Percentiles rank a stretch among this genome's conserved stretches.
Evolutionary conservation across 2,329 filamentous ascomycete genomes (phyloP).

Genomic region (Aspergillus tanneri): DNA sequence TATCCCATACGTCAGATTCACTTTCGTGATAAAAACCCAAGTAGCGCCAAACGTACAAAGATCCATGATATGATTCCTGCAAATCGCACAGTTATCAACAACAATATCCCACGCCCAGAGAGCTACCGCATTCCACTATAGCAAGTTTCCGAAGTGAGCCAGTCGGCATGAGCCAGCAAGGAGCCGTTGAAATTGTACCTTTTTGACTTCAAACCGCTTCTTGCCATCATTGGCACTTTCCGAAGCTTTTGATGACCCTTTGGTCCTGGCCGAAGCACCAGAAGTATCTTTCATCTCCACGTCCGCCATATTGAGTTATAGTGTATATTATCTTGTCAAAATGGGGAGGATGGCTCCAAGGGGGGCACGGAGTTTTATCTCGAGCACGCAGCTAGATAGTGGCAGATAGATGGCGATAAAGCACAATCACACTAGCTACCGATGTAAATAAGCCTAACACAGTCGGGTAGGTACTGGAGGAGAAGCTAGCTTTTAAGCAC

Average conservation of each 20-base stretch:
- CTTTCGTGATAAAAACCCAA: background rate
- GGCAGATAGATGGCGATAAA: too few relatives aligned
- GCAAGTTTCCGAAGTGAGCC: slow-evolving; percentile 15
- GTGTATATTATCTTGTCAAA: background rate
- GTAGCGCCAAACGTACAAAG: slow-evolving; percentile 64
- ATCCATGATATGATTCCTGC: slow-evolving; percentile 99
- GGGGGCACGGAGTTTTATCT: too few relatives aligned
- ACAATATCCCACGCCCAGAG: slow-evolving; percentile 99
- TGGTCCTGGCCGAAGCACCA: slow-evolving; percentile 51
- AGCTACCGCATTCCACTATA: slow-evolving; percentile 94
- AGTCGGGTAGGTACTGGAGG: too few relatives aligned
- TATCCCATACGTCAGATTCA: slow-evolving; percentile 17
- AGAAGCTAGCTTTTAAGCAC: too few relatives aligned
- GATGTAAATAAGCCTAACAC: too few relatives aligned
- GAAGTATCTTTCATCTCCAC: slow-evolving; percentile 88
- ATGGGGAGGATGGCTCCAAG: too few relatives aligned
- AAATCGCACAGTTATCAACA: slow-evolving; percentile 99
- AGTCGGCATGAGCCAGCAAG: background rate
- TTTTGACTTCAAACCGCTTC: slow-evolving; percentile 98
- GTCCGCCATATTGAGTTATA: slow-evolving; percentile 70
- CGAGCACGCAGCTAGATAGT: too few relatives aligned
- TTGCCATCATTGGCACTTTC: slow-evolving; percentile 64
- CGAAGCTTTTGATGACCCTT: slow-evolving; percentile 54
- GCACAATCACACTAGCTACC: too few relatives aligned
- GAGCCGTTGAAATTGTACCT: slow-evolving; percentile 57